phyloP scores from a whole-genome alignment of 1,139 yeast species.

The Taphrina populina region DNA sequence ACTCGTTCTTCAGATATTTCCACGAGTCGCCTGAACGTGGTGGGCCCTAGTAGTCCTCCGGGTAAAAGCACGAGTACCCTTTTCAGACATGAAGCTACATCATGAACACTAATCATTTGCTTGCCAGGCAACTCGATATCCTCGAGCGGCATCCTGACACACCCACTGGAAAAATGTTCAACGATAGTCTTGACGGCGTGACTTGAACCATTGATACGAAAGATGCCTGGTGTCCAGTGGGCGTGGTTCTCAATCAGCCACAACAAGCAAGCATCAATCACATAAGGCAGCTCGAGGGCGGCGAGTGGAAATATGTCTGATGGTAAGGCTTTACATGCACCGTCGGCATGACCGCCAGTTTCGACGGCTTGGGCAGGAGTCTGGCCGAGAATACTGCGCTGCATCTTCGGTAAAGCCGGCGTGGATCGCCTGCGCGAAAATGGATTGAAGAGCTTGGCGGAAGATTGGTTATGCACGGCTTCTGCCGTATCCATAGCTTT shows the following conservation, averaged over 20 bases:
- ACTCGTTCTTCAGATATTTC: constrained; percentile 10
- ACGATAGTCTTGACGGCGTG: constrained; percentile 21
- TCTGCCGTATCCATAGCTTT: constrained; percentile 19
- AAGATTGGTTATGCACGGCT: background rate
- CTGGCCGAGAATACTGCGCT: constrained; percentile 4
- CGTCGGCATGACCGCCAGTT: constrained; percentile 14
- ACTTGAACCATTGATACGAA: constrained; percentile 33
- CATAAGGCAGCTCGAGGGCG: constrained; percentile 9
- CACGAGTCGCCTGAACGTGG: constrained; percentile 12
- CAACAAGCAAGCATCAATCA: constrained; percentile 20
- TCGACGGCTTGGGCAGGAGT: constrained; percentile 7
- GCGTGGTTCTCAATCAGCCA: constrained; percentile 22
- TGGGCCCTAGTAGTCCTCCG: constrained; percentile 32
- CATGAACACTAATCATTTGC: constrained; percentile 30
- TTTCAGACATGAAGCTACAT: constrained; percentile 33
- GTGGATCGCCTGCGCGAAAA: constrained; percentile 22
- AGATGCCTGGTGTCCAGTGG: constrained; percentile 27
- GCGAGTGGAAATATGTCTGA: background rate
- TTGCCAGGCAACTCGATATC: constrained; percentile 16
- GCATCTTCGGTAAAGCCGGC: background rate
- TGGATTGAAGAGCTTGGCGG: constrained; percentile 18
- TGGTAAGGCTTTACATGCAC: constrained; percentile 1
- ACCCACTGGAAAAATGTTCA: constrained; percentile 26
- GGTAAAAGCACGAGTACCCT: constrained; percentile 29
- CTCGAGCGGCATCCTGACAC: constrained; percentile 16